Evolutionary conservation across 352 stramenopile genomes (phyloP).

Genomic region (Aphanomyces invadans): DNA sequence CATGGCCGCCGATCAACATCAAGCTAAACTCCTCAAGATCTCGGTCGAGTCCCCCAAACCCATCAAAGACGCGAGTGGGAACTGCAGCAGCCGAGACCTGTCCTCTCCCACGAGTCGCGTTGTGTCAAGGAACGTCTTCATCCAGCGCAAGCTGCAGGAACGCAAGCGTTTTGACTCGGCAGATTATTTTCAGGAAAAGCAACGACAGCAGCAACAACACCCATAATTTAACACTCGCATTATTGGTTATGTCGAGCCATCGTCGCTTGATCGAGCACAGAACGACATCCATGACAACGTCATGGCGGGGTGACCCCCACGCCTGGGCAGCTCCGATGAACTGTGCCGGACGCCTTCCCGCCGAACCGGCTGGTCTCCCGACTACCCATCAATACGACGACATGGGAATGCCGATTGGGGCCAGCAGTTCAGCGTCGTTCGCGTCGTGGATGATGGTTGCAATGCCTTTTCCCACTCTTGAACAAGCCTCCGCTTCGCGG

Average conservation of each 20-base stretch:
- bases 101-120: constrained; percentile 30
- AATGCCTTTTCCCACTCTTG: too few relatives aligned
- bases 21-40: constrained; percentile 75
- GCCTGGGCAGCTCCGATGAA: too few relatives aligned
- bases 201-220: constrained; percentile 4
- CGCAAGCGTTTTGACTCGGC: constrained; percentile 71
- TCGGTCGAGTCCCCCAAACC: constrained; percentile 37
- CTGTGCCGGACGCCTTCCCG: too few relatives aligned
- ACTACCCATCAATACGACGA: too few relatives aligned
- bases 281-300: too few relatives aligned
- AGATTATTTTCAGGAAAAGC: constrained; percentile 42
- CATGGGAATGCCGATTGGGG: too few relatives aligned
- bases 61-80: constrained; percentile 22
- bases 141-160: constrained; percentile 59
- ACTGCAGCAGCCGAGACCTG: constrained; percentile 25
- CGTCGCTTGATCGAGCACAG: too few relatives aligned
- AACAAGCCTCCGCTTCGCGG: too few relatives aligned
- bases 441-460: too few relatives aligned
- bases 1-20: constrained; percentile 38
- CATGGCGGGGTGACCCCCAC: too few relatives aligned
- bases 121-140: constrained; percentile 47
- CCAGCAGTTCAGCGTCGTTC: too few relatives aligned
- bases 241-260: background rate
- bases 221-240: constrained; percentile 3
- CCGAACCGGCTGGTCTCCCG: too few relatives aligned